Conservation (phyloP, 805 yeast genomes). For the Yueomyces sinensis region DNA sequence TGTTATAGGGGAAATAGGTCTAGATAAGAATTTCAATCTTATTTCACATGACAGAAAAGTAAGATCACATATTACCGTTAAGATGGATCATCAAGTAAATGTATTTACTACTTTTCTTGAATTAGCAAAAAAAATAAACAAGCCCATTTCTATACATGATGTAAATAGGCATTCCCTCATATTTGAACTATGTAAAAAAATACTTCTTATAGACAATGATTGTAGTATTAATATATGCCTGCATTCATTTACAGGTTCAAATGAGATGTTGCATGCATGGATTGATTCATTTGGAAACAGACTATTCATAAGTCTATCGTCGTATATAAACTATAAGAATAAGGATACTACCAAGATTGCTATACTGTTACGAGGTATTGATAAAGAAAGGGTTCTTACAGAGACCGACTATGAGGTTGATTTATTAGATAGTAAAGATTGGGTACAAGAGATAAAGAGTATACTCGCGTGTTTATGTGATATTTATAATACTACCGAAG, state of each 20-base stretch:
- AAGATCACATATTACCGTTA: slow-evolving; percentile 38
- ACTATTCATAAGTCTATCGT: slow-evolving; percentile 23
- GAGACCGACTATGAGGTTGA: neutral
- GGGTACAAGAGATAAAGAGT: neutral
- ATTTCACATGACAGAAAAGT: slow-evolving; percentile 27
- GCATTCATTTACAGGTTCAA: slow-evolving; percentile 83
- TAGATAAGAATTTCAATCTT: slow-evolving; percentile 66
- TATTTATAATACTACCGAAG: too few species aligned
- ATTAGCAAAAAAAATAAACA: slow-evolving; percentile 35
- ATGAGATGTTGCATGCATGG: slow-evolving; percentile 40
- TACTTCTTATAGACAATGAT: too few species aligned
- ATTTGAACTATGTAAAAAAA: slow-evolving; percentile 28
- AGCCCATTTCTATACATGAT: slow-evolving; percentile 68
- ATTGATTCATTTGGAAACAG: slow-evolving; percentile 5
- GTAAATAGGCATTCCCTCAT: slow-evolving; percentile 65
- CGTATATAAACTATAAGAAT: slow-evolving; percentile 15
- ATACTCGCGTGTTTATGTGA: too few species aligned
- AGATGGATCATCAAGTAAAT: slow-evolving; percentile 48
- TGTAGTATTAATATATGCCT: too few species aligned
- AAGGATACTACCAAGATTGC: neutral
- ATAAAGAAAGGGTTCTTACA: neutral
- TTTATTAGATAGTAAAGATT: neutral
- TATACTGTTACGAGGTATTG: neutral
- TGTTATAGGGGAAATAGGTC: slow-evolving; percentile 82
- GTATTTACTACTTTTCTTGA: slow-evolving; percentile 39